Evolutionary conservation across 805 yeast species (phyloP).

Genomic region (Jamesozyma gamospora): DNA sequence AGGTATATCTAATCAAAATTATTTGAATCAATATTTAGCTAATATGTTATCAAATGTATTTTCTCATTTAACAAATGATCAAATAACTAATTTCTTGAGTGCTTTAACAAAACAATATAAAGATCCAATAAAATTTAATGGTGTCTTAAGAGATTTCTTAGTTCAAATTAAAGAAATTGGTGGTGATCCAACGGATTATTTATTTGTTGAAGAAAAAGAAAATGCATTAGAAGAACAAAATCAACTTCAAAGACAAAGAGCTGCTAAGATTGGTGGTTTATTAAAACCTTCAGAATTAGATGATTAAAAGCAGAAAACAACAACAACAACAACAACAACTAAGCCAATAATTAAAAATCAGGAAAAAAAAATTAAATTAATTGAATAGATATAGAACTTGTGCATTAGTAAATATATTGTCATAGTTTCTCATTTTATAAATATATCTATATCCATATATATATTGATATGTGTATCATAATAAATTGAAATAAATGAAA

Average conservation of each 20-base stretch:
- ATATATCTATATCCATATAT: too few species aligned
- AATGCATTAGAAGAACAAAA: slow-evolving; percentile 41
- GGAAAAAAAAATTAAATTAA: too few species aligned
- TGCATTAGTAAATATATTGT: too few species aligned
- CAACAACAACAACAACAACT: too few species aligned
- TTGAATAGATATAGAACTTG: too few species aligned
- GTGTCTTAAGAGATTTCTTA: slow-evolving; percentile 79
- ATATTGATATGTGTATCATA: too few species aligned
- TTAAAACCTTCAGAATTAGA: slow-evolving; percentile 66
- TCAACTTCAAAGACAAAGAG: slow-evolving; percentile 56
- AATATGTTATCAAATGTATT: slow-evolving; percentile 70
- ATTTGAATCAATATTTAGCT: slow-evolving; percentile 63
- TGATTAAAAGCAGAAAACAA: slow-evolving; percentile 1
- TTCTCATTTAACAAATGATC: slow-evolving; percentile 72
- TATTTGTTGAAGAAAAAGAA: slow-evolving; percentile 84
- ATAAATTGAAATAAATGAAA: too few species aligned
- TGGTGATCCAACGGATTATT: slow-evolving; percentile 85
- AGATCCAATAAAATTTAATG: slow-evolving; percentile 61
- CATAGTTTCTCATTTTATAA: too few species aligned
- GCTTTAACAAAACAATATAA: slow-evolving; percentile 61
- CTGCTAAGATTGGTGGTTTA: slow-evolving; percentile 80
- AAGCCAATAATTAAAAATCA: too few species aligned
- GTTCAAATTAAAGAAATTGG: slow-evolving; percentile 90
- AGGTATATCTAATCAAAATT: slow-evolving; percentile 71
- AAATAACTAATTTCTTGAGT: slow-evolving; percentile 65